phyloP scores from a whole-genome alignment of 2,329 filamentous ascomycete species.

The Rhexocercosporidium sp. region DNA sequence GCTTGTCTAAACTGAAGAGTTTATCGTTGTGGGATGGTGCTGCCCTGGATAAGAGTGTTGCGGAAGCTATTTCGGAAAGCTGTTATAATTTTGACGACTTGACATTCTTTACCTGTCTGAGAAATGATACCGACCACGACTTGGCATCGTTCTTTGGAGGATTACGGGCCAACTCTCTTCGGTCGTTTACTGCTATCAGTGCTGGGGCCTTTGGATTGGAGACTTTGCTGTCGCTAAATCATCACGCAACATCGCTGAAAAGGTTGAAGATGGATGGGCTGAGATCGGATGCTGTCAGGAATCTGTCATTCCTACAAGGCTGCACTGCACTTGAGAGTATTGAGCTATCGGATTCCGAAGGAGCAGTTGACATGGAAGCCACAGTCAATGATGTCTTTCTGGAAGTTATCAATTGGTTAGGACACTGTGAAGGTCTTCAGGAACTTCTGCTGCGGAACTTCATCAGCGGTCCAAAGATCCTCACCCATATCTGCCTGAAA shows the following conservation, averaged over 20 bases:
- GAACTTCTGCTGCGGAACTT: constrained; percentile 57
- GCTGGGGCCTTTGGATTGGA: constrained; percentile 58
- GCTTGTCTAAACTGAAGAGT: constrained; percentile 60
- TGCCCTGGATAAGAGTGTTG: constrained; percentile 59
- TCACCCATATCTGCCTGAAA: constrained; percentile 54
- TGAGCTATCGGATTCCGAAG: constrained; percentile 50
- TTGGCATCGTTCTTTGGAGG: constrained; percentile 62
- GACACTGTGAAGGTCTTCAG: constrained; percentile 55
- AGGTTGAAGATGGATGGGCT: constrained; percentile 56
- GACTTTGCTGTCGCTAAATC: constrained; percentile 58
- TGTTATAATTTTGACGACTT: constrained; percentile 68
- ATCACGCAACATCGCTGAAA: constrained; percentile 59
- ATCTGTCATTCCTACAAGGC: constrained; percentile 52
- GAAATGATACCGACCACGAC: constrained; percentile 51
- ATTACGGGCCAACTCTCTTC: constrained; percentile 61
- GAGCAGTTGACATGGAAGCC: constrained; percentile 52
- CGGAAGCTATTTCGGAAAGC: constrained; percentile 57
- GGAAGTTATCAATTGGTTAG: constrained; percentile 59
- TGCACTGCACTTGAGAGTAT: constrained; percentile 56
- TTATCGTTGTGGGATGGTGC: constrained; percentile 67
- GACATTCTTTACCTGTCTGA: constrained; percentile 55
- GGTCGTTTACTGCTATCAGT: constrained; percentile 62
- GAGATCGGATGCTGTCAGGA: constrained; percentile 53
- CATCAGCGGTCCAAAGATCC: constrained; percentile 56
- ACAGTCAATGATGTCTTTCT: constrained; percentile 58